These are phyloP conservation scores for Peltaster fructicola DNA, from an alignment of 2,329 filamentous ascomycete genomes.

Conservation along the genomic window DNA sequence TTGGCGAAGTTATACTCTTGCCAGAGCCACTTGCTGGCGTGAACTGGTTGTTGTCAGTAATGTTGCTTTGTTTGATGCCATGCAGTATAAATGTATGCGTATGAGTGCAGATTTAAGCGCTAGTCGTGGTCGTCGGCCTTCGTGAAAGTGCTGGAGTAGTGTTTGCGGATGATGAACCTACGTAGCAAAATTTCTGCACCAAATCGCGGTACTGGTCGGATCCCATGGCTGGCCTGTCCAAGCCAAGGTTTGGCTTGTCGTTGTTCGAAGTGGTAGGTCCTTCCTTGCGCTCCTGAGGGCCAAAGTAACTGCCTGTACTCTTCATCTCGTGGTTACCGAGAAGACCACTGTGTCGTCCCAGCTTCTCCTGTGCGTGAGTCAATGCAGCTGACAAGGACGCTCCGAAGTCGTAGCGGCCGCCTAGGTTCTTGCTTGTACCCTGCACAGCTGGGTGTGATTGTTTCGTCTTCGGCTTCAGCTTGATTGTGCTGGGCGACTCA, in stretches of 20 bases:
- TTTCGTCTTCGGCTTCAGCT: slow-evolving; percentile 54
- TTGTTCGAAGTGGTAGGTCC: slow-evolving; percentile 9
- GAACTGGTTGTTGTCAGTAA: too few species aligned
- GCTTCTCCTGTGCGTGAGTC: slow-evolving; percentile 49
- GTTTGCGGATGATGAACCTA: slow-evolving; percentile 46
- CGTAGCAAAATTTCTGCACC: slow-evolving; percentile 98
- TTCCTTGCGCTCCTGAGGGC: slow-evolving; percentile 18
- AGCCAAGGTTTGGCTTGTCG: slow-evolving; percentile 31
- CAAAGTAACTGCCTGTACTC: slow-evolving; percentile 23
- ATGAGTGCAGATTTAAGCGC: too few species aligned
- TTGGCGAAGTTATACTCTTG: too few species aligned
- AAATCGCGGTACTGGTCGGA: slow-evolving; percentile 91
- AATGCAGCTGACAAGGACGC: slow-evolving; percentile 78
- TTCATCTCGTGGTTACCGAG: slow-evolving; percentile 19
- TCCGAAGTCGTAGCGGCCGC: slow-evolving; percentile 88
- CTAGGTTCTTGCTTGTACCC: slow-evolving; percentile 43
- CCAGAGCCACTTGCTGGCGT: too few species aligned
- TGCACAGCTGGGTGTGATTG: slow-evolving; percentile 33
- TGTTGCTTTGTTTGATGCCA: too few species aligned
- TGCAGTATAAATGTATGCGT: too few species aligned
- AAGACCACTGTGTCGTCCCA: slow-evolving; percentile 37
- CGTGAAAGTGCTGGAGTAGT: too few species aligned
- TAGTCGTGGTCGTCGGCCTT: slow-evolving; percentile 13
- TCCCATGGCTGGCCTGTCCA: slow-evolving; percentile 52
- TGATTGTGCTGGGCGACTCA: slow-evolving; percentile 43